Evolutionary conservation across 2,329 filamentous ascomycete species (phyloP), one percentile per base, ranked within the genome.

Genomic region (Erysiphe pulchra): DNA sequence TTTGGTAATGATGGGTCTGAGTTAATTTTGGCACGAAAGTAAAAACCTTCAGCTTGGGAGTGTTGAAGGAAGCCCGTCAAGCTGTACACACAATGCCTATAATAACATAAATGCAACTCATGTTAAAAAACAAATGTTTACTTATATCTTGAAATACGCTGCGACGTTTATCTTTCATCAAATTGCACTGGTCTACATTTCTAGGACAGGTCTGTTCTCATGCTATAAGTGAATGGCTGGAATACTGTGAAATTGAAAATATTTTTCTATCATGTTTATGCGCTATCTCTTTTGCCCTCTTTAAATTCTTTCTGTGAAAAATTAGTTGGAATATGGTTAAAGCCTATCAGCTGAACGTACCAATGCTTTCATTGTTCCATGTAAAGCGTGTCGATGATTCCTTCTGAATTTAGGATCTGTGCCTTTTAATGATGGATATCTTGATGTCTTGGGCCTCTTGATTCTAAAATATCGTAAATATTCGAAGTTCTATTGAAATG

Each of bases 321-420:
- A 32, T 32, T 54, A 45, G 51, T 51, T 5, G 8, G 31, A 14
- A 30, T 39, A 13, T 32, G 12, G 28, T 37, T 16, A 45, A 16
- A 45, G 46, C 42, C 31, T 45, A 17, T 40, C 7, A 42, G 20
- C 10, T 24, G 13, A 31, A 72, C 81, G 62, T 78, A 95, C 87
- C 73, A 98, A 71, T 65, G 90, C 90, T 73, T 83, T 92, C 75
- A 83, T 85, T 65, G 86, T 98, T 67, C 90, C 90, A 75, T 95
- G 90, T 55, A 95, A 85, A 68, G 90, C 90, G 77, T 98, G 87
- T 74, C 85, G 84, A 75, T 98, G 90, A 77, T 98, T 98, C 71
- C 90, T 80, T 68, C 90, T 80, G 77, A 98, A 98, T 79, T 98
- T 98, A 65, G 90, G 86, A 71, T 98, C 90, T 66, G 84, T 90